Evolutionary conservation across 2,329 filamentous ascomycete species (phyloP).

Genomic region (Thermoascus crustaceus): DNA sequence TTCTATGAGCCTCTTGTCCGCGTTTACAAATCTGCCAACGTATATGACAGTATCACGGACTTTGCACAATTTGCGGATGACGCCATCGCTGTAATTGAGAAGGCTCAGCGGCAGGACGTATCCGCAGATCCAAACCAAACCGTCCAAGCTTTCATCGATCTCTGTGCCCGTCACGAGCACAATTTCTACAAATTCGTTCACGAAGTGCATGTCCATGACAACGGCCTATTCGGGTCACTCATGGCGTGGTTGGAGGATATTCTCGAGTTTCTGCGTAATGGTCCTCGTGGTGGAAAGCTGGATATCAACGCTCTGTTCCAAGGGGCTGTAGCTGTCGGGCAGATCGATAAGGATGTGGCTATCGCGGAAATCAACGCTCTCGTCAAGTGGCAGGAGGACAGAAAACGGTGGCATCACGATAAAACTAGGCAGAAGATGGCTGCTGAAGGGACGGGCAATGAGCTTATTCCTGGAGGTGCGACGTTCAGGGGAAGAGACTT

Average conservation of each 20-base stretch:
- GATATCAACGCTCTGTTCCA: conserved; percentile 93
- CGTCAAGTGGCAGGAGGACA: conserved; percentile 86
- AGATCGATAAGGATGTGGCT: conserved; percentile 63
- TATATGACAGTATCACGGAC: conserved; percentile 94
- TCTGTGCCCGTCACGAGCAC: conserved; percentile 88
- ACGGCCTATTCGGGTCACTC: conserved; percentile 87
- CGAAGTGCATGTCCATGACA: conserved; percentile 93
- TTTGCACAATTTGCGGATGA: conserved; percentile 91
- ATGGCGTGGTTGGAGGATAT: conserved; percentile 98
- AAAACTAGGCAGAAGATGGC: conserved; percentile 99
- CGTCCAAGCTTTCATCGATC: conserved; percentile 93
- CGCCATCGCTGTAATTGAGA: conserved; percentile 70
- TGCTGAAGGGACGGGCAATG: conserved; percentile 55
- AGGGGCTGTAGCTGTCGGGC: conserved; percentile 59
- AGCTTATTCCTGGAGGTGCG: conserved; percentile 45
- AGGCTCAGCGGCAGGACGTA: conserved; percentile 65
- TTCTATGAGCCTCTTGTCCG: conserved; percentile 97
- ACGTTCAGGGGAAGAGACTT: conserved; percentile 77
- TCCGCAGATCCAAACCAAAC: conserved; percentile 96
- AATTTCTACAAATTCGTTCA: conserved; percentile 99
- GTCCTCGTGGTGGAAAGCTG: conserved; percentile 72
- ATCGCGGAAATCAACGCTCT: conserved; percentile 74
- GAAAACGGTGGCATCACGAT: conserved; percentile 97
- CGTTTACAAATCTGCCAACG: conserved; percentile 97
- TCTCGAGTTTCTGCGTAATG: conserved; percentile 81